Conservation (phyloP, 345 rosid genomes). For the Capsella bursapastoris region DNA sequence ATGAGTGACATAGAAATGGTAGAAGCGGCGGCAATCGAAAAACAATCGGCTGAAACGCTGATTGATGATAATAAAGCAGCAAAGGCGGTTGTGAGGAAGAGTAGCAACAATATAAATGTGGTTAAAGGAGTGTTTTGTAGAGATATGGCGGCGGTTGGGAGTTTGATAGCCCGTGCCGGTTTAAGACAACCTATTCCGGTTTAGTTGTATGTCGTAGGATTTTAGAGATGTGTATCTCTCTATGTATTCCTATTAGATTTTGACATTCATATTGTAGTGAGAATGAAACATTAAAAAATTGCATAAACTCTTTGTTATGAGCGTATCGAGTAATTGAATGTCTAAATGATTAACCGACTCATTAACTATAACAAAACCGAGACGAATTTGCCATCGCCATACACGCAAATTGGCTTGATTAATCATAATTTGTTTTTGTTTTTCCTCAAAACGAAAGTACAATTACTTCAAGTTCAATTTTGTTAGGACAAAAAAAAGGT, state of each 20-base stretch:
- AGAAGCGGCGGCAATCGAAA: slow-evolving; percentile 64
- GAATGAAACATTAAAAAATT: neutral
- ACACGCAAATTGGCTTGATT: neutral
- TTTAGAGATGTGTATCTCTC: neutral
- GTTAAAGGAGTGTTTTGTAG: slow-evolving; percentile 92
- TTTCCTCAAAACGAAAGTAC: neutral
- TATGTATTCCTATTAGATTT: neutral
- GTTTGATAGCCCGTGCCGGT: slow-evolving; percentile 71
- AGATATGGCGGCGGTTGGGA: slow-evolving; percentile 80
- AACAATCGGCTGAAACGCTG: slow-evolving; percentile 44
- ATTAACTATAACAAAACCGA: neutral
- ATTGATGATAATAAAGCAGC: neutral
- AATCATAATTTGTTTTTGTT: neutral
- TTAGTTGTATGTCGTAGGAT: neutral
- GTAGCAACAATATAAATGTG: slow-evolving; percentile 43
- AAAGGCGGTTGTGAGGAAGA: neutral
- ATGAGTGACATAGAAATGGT: slow-evolving; percentile 62
- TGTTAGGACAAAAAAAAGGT: no score
- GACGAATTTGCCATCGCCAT: neutral
- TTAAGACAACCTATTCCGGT: slow-evolving; percentile 76
- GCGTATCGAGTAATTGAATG: neutral
- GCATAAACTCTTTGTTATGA: neutral
- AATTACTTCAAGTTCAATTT: neutral
- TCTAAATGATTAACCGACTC: neutral
- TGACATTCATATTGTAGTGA: neutral